Conservation (phyloP, 2,329 filamentous ascomycete genomes). For the Didymella segeticola region DNA sequence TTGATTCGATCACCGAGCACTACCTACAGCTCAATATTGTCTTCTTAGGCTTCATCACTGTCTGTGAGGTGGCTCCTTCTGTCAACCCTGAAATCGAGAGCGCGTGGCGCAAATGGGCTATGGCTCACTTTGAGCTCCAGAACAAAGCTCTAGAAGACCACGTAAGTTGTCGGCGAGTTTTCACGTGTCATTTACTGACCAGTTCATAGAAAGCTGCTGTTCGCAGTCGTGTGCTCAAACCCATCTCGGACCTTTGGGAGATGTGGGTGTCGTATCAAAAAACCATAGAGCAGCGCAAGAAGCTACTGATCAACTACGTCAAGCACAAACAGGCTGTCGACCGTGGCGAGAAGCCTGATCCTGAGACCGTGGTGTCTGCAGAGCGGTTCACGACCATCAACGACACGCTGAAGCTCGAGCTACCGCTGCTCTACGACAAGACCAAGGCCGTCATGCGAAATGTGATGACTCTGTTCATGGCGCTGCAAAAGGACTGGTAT, state of each 20-base stretch:
- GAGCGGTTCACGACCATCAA: constrained; percentile 92
- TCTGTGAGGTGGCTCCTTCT: constrained; percentile 70
- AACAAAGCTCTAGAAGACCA: constrained; percentile 84
- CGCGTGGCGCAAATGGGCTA: constrained; percentile 92
- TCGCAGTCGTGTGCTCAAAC: constrained; percentile 82
- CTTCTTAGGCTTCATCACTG: constrained; percentile 80
- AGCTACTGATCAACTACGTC: constrained; percentile 88
- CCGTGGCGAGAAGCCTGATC: constrained; percentile 83
- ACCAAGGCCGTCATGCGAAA: constrained; percentile 86
- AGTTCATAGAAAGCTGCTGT: constrained; percentile 65
- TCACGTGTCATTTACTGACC: constrained; percentile 16
- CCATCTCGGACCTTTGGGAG: constrained; percentile 78
- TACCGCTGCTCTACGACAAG: constrained; percentile 80
- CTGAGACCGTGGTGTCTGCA: constrained; percentile 81
- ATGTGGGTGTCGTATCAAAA: constrained; percentile 83
- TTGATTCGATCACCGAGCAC: constrained; percentile 78
- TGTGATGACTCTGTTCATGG: constrained; percentile 82
- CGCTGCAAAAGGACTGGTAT: constrained; percentile 85
- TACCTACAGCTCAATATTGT: constrained; percentile 83
- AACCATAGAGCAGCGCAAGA: constrained; percentile 92
- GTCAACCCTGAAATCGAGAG: constrained; percentile 82
- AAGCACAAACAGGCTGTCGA: constrained; percentile 79
- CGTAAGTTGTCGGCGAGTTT: constrained; percentile 58
- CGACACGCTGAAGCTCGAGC: constrained; percentile 88
- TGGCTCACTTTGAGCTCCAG: constrained; percentile 84